Base-by-base conservation (phyloP, 768 basidiomycete genomes). In the Roridomyces roridus region DNA sequence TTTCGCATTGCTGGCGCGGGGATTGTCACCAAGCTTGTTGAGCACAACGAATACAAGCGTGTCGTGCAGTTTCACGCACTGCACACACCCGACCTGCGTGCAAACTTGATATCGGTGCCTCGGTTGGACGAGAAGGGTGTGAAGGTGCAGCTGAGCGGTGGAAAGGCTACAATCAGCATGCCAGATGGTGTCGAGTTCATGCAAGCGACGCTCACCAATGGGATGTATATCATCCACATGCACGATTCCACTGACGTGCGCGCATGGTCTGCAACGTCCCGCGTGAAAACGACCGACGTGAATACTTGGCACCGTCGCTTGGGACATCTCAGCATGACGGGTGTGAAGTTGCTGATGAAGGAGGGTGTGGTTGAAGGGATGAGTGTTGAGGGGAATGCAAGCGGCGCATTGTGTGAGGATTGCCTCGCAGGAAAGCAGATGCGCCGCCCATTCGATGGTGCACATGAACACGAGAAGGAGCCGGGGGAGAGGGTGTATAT, bases 401-500 rank as follows among this genome's bases (percentile, higher is more conserved):
- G n/a, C 17, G 17, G 31, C 23, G 51, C 42, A 6, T 53, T 53
- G 21, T 53, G 51, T n/a, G 51, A 53, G 24, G 51, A 53, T 28
- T 53, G 51, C 31, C 20, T 53, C 14, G 25, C 26, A 10, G 51
- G 51, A 2, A 52, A 52, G 28, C 51, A 52, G 26, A 21, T 35
- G 7, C 42, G 51, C 6, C 41, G 51, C 8, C 51, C 51, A 5
- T 53, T 53, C 28, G 51, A 53, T 20, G 51, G 51, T 2, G 51
- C 21, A 2, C 53, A 55, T 31, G 53, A 55, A 21, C 44, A 23
- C 18, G 53, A 55, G 39, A 39, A 26, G 36, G 53, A 20, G 12
- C 36, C 40, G 17, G 53, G 53, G 7, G 53, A 54, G 25, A 6
- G 53, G 18, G 36, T 47, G 12, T 55, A 55, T 21, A 55, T 55